Evolutionary conservation across 495 filamentous ascomycete species (phyloP), one percentile per base, ranked within the genome.

Genomic region (Astrothelium subdiscretum): DNA sequence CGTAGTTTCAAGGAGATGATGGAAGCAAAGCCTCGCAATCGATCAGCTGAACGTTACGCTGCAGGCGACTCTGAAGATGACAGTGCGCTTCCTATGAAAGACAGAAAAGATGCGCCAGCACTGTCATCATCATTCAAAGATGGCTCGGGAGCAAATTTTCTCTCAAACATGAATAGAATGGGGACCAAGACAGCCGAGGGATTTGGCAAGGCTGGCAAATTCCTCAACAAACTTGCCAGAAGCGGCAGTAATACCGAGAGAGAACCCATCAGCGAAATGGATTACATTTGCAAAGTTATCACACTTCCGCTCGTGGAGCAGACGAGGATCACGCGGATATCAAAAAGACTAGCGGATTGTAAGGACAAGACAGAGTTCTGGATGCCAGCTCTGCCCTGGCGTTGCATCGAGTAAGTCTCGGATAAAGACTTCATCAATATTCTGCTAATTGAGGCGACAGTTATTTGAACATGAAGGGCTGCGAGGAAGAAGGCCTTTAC

Each of bases 321-420:
- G 72, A 89, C 91, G 4, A 80, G 91, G n/a, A 74, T 83, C 57
- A 95, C 91, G 1, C 79, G 91, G 38, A 96, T 96, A 67, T 90
- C 89, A 2, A 92, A 89, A 73, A 82, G 85, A 58, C 76, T 96
- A 18, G 88, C 91, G 69, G 82, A 87, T 61, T 95, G 89, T 18
- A 79, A 84, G 51, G 91, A 96, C 69, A 96, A 96, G 79, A 96
- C 91, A 0, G 91, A 95, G 68, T 96, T 92, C 69, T 96, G 91
- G 91, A 94, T 96, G 90, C 91, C 91, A 0, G 88, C 90, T 20
- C 84, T 96, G 54, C 91, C 91, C 0, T 95, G 91, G 83, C 80
- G 91, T 59, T 92, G 87, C 31, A 94, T 96, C 65, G 91, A 96
- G 80, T 85, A 73, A 73, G 81, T 77, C 27, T 65, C 3, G 5